Conservation (phyloP, 495 filamentous ascomycete genomes). For the Hapsidospora chrysogenum region DNA sequence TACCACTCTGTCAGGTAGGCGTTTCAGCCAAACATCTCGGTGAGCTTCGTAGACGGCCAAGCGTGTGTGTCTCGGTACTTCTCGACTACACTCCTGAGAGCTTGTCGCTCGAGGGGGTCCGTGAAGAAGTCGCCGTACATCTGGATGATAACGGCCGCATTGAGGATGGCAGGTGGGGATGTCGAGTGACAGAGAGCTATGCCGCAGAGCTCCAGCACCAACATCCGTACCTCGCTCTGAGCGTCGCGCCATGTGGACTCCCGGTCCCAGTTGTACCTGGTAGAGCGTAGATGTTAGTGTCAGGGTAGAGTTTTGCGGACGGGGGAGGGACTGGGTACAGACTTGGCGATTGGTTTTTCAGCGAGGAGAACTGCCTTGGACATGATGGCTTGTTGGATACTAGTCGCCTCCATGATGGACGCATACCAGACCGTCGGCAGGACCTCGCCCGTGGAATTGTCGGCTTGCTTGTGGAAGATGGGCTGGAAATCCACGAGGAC, state of each 20-base stretch:
- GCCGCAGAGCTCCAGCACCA: conserved; percentile 1
- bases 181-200: conserved; percentile 1
- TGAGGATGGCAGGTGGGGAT: background rate
- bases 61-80: conserved; percentile 1
- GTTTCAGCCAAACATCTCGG: conserved; percentile 1
- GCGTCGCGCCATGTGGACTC: background rate
- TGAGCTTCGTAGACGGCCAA: background rate
- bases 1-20: no score
- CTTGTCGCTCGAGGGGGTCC: background rate
- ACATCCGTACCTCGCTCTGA: background rate
- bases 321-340: background rate
- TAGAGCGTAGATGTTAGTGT: background rate
- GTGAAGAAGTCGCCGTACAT: conserved; percentile 1
- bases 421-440: conserved; percentile 1
- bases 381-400: conserved; percentile 1
- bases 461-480: background rate
- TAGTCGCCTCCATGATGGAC: background rate
- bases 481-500: background rate
- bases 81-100: background rate
- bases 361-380: background rate
- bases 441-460: conserved; percentile 1
- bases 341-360: conserved; percentile 1
- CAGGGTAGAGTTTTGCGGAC: no score
- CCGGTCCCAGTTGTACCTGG: background rate
- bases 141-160: conserved; percentile 1